Base-by-base conservation (phyloP, 495 filamentous ascomycete species). In the Annulohypoxylon maeteangense region DNA sequence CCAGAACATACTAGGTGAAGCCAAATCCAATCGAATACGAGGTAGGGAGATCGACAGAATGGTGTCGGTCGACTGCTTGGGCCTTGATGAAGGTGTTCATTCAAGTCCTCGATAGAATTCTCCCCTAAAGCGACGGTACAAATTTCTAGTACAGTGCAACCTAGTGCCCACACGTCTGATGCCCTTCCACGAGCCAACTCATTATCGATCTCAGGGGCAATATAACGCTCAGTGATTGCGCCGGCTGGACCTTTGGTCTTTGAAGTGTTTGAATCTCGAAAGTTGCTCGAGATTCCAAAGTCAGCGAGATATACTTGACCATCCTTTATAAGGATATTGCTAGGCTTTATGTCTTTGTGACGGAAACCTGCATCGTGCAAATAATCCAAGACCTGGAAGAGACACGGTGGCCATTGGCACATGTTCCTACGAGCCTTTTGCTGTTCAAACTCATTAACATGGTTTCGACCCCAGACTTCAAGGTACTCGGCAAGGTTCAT, bases 291-390 rank as follows among this genome's bases (percentile, higher is more conserved):
- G 12, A 51, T 51, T 2, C 47, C 47, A 51, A 51, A 51, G 12
- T 51, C 47, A 22, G 47, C 20, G 3, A 51, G 22, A 29, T 25
- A 51, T 8, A 51, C 47, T 4, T 14, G 7, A 16, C 20, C 47
- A 27, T 27, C 47, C 8, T 51, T 51, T 3, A 51, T 51, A 25
- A 51, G 47, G 20, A 51, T 51, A n/a, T 51, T 51, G 22, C 47
- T 51, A 29, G 47, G 47, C 22, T 51, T 51, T 51, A 51, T 51
- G 12, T 51, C 47, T 29, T 51, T 51, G 47, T 51, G 47, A 10
- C 47, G 47, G 8, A 51, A 1, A 11, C 47, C 47, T 51, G 25
- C 8, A n/a, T 51, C 25, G 7, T 51, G 47, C 25, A 51, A 11
- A 51, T 12, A 51, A 12, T 25, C 22, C 18, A 51, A 11, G 7